Conservation (phyloP, 2,329 filamentous ascomycete species). For the Davidsoniella virescens region DNA sequence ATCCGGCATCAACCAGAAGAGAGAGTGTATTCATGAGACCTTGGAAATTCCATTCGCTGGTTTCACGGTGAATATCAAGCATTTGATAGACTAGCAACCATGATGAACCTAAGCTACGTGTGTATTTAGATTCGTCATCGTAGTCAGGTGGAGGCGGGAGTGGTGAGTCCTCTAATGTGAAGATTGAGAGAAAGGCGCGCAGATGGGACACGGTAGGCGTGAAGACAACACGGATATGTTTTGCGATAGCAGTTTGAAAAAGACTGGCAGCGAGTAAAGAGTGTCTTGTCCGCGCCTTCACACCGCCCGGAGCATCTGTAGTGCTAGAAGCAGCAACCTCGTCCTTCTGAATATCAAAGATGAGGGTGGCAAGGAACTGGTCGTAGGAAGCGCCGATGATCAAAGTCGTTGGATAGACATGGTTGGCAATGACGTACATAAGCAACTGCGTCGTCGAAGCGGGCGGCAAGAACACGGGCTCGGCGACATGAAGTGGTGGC, state of each 20-base stretch:
- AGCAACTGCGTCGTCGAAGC: conserved; percentile 46
- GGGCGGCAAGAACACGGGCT: conserved; percentile 33
- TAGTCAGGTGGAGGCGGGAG: conserved; percentile 23
- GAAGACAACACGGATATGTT: conserved; percentile 55
- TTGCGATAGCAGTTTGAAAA: conserved; percentile 49
- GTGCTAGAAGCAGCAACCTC: conserved; percentile 2
- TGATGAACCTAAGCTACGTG: conserved; percentile 18
- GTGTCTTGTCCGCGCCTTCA: conserved; percentile 13
- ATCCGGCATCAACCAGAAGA: conserved; percentile 43
- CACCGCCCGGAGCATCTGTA: background rate
- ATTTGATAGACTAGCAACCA: conserved; percentile 49
- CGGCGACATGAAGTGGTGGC: background rate
- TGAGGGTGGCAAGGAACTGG: conserved; percentile 46
- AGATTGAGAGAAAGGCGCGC: conserved; percentile 54
- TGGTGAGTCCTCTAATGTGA: conserved; percentile 24
- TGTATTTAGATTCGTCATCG: conserved; percentile 9
- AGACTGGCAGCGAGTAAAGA: conserved; percentile 47
- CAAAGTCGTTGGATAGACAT: conserved; percentile 44
- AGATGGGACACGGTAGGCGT: conserved; percentile 61
- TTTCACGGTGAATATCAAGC: conserved; percentile 47
- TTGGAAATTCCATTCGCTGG: conserved; percentile 61
- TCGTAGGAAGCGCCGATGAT: conserved; percentile 52
- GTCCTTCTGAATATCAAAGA: conserved; percentile 17
- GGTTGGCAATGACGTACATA: conserved; percentile 41
- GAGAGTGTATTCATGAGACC: conserved; percentile 49